These are phyloP conservation scores for Aspergillus biplanus DNA, from an alignment of 495 filamentous ascomycete genomes.

Conservation along the genomic window DNA sequence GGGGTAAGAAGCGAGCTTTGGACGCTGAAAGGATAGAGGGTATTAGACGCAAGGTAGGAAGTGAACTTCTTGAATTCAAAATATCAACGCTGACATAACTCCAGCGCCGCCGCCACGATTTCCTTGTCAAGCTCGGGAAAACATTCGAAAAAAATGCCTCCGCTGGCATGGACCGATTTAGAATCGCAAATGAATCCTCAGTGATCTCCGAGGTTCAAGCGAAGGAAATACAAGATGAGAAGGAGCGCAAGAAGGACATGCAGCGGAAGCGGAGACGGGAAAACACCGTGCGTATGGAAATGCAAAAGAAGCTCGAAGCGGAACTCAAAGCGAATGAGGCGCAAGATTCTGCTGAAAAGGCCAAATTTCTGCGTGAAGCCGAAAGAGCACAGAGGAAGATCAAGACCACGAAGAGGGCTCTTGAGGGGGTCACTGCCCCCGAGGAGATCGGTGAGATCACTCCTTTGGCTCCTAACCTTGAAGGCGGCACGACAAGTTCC, in stretches of 20 bases:
- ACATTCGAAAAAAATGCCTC: conserved; percentile 58
- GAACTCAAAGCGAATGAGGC: conserved; percentile 73
- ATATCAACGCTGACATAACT: conserved; percentile 24
- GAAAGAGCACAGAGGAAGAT: conserved; percentile 87
- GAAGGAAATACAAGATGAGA: conserved; percentile 90
- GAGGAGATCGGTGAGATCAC: conserved; percentile 78
- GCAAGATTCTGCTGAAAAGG: conserved; percentile 76
- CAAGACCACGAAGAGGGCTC: conserved; percentile 75
- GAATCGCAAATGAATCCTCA: conserved; percentile 60
- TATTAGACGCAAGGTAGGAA: conserved; percentile 58
- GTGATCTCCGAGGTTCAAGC: conserved; percentile 85
- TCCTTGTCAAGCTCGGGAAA: conserved; percentile 51
- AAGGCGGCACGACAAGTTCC: conserved; percentile 84
- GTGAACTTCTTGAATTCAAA: background rate
- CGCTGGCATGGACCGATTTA: conserved; percentile 57
- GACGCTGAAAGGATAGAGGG: conserved; percentile 61
- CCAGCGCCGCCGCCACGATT: conserved; percentile 59
- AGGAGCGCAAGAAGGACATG: conserved; percentile 99
- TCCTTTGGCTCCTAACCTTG: conserved; percentile 77
- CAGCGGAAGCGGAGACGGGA: conserved; percentile 96
- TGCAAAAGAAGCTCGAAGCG: conserved; percentile 83
- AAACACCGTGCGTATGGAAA: conserved; percentile 85
- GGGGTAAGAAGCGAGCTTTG: conserved; percentile 61
- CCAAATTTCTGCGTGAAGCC: conserved; percentile 76
- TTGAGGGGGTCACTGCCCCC: conserved; percentile 81